phyloP scores from a whole-genome alignment of 495 filamentous ascomycete genomes.

The Alectoria sarmentosa region DNA sequence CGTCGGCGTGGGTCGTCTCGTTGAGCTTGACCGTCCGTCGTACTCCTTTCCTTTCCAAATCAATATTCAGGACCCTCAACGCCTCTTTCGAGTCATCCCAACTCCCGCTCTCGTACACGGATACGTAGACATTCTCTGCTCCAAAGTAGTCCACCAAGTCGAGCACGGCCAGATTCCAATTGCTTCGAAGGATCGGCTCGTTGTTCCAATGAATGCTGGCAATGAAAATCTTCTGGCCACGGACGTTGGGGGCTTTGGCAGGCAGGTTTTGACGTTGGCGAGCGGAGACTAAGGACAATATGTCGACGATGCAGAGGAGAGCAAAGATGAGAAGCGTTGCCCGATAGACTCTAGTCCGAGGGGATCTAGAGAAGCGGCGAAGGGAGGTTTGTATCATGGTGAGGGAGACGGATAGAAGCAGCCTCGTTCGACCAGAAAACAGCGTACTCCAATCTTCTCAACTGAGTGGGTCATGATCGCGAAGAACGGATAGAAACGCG shows the following conservation, averaged over 20 bases:
- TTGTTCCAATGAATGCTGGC: conserved; percentile 67
- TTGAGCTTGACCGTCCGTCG: conserved; percentile 46
- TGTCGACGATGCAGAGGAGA: conserved; percentile 25
- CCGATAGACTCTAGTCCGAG: conserved; percentile 24
- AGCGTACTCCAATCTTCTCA: neutral
- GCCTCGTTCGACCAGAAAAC: neutral
- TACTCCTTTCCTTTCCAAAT: conserved; percentile 48
- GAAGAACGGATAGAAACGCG: neutral
- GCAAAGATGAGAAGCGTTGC: conserved; percentile 22
- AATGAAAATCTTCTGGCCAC: conserved; percentile 50
- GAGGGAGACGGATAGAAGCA: neutral
- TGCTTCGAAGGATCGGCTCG: conserved; percentile 50
- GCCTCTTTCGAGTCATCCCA: conserved; percentile 63
- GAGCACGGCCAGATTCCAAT: conserved; percentile 56
- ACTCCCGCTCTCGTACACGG: conserved; percentile 64
- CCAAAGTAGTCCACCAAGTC: conserved; percentile 51
- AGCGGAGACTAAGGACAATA: conserved; percentile 20
- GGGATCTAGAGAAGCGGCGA: conserved; percentile 25
- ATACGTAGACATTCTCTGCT: conserved; percentile 60
- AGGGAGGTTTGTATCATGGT: conserved; percentile 16
- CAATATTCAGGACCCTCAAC: conserved; percentile 49
- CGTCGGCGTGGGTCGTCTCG: conserved; percentile 49
- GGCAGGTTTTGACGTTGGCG: conserved; percentile 4
- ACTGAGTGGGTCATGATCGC: neutral
- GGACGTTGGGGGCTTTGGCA: conserved; percentile 2